Base-by-base conservation (phyloP, 768 basidiomycete genomes). In the Gymnopilus dilepis region DNA sequence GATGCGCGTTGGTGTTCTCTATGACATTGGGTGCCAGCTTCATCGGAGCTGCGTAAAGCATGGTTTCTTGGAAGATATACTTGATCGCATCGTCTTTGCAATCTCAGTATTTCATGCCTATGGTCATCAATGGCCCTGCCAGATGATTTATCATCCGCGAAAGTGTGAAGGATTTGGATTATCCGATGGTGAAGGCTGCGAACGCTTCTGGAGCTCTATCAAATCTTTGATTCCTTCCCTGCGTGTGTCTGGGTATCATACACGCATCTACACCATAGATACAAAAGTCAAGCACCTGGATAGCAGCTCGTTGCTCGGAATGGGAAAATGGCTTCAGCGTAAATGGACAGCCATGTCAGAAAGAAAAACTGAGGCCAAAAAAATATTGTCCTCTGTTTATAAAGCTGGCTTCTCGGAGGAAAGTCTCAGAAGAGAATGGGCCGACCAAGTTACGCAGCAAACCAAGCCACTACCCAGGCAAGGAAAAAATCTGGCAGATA, bases 71-170 rank as follows among this genome's bases (percentile, higher is more conserved):
- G 45, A 60, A 0, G 58, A 68, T 1, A 62, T 71, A 19, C 47
- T 71, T 2, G 17, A 59, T 6, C 65, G 72, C 0, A 52, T 79
- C 4, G 22, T 50, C 1, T 78, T 73, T 48, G 72, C 65, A 2
- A 72, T 75, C 1, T 72, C 76, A 0, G 74, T 77, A 0, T 76
- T 80, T 63, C 79, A 60, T n/a, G n/a, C n/a, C n/a, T n/a, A n/a
- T n/a, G n/a, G n/a, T n/a, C n/a, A n/a, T n/a, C n/a, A n/a, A n/a
- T n/a, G n/a, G n/a, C n/a, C n/a, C n/a, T n/a, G n/a, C n/a, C n/a
- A n/a, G n/a, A n/a, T n/a, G n/a, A n/a, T 74, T 8, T 79, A 72
- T 63, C 73, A 79, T 59, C 78, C 77, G 2, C 57, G 74, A 2
- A 71, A 74, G 40, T 64, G 71, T 31, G 19, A 52, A 19, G 75